Conservation (phyloP, 495 filamentous ascomycete species). For the Lepraria neglecta region DNA sequence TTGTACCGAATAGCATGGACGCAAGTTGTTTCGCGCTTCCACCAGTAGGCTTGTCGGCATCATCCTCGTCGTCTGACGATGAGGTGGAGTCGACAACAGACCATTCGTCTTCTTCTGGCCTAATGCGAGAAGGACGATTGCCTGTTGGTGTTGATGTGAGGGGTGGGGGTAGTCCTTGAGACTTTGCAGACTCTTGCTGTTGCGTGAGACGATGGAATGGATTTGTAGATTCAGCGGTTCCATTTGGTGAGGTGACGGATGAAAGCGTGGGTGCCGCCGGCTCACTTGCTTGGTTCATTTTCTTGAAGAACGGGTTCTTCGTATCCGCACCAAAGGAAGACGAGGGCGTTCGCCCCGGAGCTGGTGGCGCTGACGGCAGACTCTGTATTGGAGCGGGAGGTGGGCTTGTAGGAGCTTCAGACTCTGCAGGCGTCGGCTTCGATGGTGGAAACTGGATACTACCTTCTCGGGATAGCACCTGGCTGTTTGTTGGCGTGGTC, state of each 20-base stretch:
- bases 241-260: slow-evolving; percentile 31
- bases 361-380: slow-evolving; percentile 28
- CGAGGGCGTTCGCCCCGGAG: slow-evolving; percentile 29
- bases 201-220: slow-evolving; percentile 88
- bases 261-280: slow-evolving; percentile 29
- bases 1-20: slow-evolving; percentile 90
- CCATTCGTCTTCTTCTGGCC: slow-evolving; percentile 84
- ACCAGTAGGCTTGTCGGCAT: slow-evolving; percentile 67
- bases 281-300: slow-evolving; percentile 47
- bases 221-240: slow-evolving; percentile 66
- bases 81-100: slow-evolving; percentile 69
- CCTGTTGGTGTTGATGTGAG: slow-evolving; percentile 37
- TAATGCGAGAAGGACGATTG: slow-evolving; percentile 47
- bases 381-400: slow-evolving; percentile 28
- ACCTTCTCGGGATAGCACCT: slow-evolving; percentile 45
- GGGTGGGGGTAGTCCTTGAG: slow-evolving; percentile 33
- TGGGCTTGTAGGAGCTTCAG: slow-evolving; percentile 31
- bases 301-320: slow-evolving; percentile 70
- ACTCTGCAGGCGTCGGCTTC: slow-evolving; percentile 35
- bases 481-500: slow-evolving; percentile 68
- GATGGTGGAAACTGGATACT: slow-evolving; percentile 46
- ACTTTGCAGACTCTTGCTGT: slow-evolving; percentile 50
- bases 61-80: slow-evolving; percentile 57
- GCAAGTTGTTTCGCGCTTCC: slow-evolving; percentile 85
- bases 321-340: slow-evolving; percentile 40